Base-by-base conservation (phyloP, 164 flowering plant species). In the Kingdonia uniflora region DNA sequence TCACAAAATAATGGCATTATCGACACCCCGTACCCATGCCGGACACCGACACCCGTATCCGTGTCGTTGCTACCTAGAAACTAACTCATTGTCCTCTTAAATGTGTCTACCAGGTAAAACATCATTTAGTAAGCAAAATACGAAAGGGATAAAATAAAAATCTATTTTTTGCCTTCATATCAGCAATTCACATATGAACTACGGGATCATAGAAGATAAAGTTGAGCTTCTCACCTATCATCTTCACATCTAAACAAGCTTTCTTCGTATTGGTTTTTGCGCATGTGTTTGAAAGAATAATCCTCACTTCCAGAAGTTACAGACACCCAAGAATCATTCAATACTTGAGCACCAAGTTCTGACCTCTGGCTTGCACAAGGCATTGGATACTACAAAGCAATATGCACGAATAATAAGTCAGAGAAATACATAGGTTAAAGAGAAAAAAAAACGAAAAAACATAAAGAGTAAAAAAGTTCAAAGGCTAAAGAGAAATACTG, bases 231-330 rank as follows among this genome's bases (percentile, higher is more conserved):
- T 24, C 52, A 94, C 99, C 99, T 84, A 65, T 94, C 97, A 77
- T 94, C 99, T 73, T 94, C 99, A 70, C 97, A 89, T 65, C 95
- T 83, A 62, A 89, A 94, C 49, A 88, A 68, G 68, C 95, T 94
- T 69, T 94, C 99, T 74, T 94, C 99, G 65, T 94, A 94, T 69
- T 86, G 99, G 51, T 94, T 94, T 68, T 84, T 85, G 54, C 96
- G 91, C 99, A 89, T 94, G 66, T 89, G 99, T 72, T 89, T 94
- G 54, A 88, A 88, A 52, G 99, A 94, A 62, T 94, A 89, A 60
- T 88, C 97, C 65, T 94, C 97, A 73, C 95, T 89, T 65, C 99
- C 99, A 19, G 99, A 89, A 55, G 99, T 89, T 49, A 89, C 96
- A 37, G 99, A 94, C 19, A 94, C 97, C 97, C 97, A 94, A 45